Percentiles rank a stretch among this genome's conserved stretches.
phyloP scores from a whole-genome alignment of 2,329 filamentous ascomycete species.

The Fusarium sp. region DNA sequence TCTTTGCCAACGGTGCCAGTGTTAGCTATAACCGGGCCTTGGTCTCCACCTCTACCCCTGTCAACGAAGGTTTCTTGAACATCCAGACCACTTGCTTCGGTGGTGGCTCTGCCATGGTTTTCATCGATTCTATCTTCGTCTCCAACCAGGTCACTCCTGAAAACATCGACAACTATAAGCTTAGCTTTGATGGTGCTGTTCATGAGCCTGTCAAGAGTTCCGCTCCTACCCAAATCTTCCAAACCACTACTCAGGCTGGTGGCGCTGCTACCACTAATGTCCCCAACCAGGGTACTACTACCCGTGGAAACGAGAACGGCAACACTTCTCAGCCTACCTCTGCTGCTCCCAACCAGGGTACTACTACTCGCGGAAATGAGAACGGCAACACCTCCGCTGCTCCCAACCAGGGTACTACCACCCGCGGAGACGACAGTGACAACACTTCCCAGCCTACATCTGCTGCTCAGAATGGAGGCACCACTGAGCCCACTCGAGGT shows the following conservation, averaged over 20 bases:
- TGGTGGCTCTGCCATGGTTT: conserved; percentile 14
- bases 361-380: neutral
- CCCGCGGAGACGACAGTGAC: too few relatives aligned
- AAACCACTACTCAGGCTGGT: neutral
- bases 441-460: too few relatives aligned
- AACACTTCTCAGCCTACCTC: neutral
- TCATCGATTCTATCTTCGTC: conserved; percentile 40
- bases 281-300: neutral
- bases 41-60: conserved; percentile 2
- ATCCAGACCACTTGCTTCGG: conserved; percentile 22
- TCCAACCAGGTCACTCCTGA: conserved; percentile 40
- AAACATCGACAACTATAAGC: conserved; percentile 27
- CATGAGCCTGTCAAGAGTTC: neutral
- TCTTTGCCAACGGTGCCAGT: neutral
- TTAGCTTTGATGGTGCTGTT: conserved; percentile 34
- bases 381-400: neutral
- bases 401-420: neutral
- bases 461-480: too few relatives aligned
- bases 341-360: neutral
- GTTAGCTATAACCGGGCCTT: neutral
- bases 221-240: neutral
- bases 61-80: neutral
- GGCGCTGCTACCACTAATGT: neutral
- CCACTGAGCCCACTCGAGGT: too few relatives aligned
- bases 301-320: too few relatives aligned